These are phyloP conservation scores for Neurospora sp. DNA, from an alignment of 495 filamentous ascomycete genomes.

Conservation along the genomic window DNA sequence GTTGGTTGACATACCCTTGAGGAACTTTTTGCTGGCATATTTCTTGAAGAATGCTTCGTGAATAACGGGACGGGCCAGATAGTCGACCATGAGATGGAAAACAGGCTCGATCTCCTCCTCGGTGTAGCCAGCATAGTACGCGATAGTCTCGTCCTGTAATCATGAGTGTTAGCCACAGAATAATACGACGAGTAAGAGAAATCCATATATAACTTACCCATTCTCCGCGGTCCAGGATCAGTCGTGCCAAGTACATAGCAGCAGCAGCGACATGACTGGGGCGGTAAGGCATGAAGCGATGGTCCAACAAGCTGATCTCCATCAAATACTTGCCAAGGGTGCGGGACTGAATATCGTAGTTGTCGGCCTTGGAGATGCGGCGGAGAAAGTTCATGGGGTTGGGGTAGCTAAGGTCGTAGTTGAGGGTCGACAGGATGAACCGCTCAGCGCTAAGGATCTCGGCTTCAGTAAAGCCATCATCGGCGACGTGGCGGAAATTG, in stretches of 20 bases:
- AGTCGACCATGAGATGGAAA: constrained; percentile 89
- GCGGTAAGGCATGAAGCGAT: constrained; percentile 77
- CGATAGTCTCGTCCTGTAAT: constrained; percentile 68
- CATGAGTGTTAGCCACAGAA: constrained; percentile 17
- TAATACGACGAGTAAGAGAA: neutral
- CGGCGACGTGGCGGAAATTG: constrained; percentile 94
- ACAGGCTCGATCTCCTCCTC: constrained; percentile 90
- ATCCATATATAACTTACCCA: constrained; percentile 55
- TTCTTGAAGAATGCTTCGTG: constrained; percentile 99
- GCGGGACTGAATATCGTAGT: constrained; percentile 94
- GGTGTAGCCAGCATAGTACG: constrained; percentile 86
- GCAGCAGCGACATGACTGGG: constrained; percentile 86
- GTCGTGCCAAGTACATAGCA: constrained; percentile 86
- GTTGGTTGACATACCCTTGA: constrained; percentile 62
- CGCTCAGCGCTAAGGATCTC: constrained; percentile 97
- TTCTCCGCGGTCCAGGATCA: constrained; percentile 77
- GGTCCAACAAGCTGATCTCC: constrained; percentile 91
- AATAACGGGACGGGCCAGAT: constrained; percentile 73
- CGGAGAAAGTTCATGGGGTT: constrained; percentile 99
- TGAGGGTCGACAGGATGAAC: constrained; percentile 76
- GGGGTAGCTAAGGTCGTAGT: constrained; percentile 96
- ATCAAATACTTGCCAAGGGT: constrained; percentile 97
- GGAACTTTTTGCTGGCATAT: constrained; percentile 96
- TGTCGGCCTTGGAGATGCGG: constrained; percentile 95
- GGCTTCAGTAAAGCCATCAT: constrained; percentile 90